Base-by-base conservation (phyloP, 805 yeast genomes). In the Wickerhamomyces pijperi region DNA sequence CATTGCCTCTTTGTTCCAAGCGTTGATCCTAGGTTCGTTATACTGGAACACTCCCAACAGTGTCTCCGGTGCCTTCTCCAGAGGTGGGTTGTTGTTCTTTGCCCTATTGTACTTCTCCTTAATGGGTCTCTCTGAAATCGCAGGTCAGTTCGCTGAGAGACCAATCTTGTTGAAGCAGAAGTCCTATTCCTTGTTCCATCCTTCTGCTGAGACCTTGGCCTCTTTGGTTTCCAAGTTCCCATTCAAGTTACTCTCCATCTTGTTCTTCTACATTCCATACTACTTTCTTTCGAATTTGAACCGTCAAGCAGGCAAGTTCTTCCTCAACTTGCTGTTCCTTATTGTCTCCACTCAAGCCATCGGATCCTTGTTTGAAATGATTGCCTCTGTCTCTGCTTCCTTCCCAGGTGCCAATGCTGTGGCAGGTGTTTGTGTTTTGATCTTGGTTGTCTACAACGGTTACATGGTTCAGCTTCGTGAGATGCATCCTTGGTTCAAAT, bases 121-220 rank as follows among this genome's bases (percentile, higher is more conserved):
- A 47, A 60, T 66, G 59, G 67, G 70, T 35, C 46, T 70, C 36
- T 70, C 75, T 2, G 71, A 67, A 43, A 59, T 68, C 28, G 53
- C 65, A 36, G 33, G 33, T 31, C 33, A 31, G 13, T 31, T 31
- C 13, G 19, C 17, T 31, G 33, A 31, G 15, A 58, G 60, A 35
- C 72, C 78, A 36, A 74, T 83, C 45, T 68, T 80, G 20, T 72
- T 71, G 48, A 82, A 83, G 51, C 94, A 83, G 54, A 76, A 78
- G 50, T 68, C 70, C 36, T 83, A 78, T 48, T 76, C 85, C 0
- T 68, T 82, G 42, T 84, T 80, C 54, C 76, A 77, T 42, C 87
- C 88, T 3, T 69, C 85, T 13, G 76, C 84, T 3, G 90, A 82
- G 51, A 82, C 85, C 1, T 47, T 82, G 4, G 78, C 85, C 0